Evolutionary conservation across 2,329 filamentous ascomycete genomes (phyloP).

Genomic region (Alternaria angustiovoidea): DNA sequence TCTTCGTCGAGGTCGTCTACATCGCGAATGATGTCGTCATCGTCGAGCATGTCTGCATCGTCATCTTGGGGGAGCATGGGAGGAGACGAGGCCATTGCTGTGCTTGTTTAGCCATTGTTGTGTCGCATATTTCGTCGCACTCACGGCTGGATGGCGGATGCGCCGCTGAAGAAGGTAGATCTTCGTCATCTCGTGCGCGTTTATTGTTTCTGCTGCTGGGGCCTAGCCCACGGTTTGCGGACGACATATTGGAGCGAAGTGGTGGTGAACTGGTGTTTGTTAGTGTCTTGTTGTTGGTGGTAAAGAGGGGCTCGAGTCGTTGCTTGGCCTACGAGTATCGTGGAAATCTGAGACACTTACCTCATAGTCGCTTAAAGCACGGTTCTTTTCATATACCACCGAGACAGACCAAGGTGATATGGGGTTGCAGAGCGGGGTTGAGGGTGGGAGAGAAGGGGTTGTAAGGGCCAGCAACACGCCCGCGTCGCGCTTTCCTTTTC

Average conservation of each 20-base stretch:
- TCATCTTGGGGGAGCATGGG: conserved; percentile 72
- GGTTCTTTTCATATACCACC: conserved; percentile 1
- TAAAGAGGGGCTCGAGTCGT: conserved; percentile 28
- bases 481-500: conserved; percentile 27
- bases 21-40: conserved; percentile 70
- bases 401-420: neutral
- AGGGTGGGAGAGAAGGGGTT: conserved; percentile 9
- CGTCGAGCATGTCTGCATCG: conserved; percentile 75
- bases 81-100: conserved; percentile 67
- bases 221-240: conserved; percentile 77
- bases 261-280: conserved; percentile 72
- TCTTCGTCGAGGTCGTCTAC: conserved; percentile 74
- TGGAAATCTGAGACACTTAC: conserved; percentile 17
- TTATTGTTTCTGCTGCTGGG: conserved; percentile 68
- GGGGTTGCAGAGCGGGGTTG: conserved; percentile 13
- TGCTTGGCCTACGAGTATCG: conserved; percentile 12
- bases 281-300: conserved; percentile 23
- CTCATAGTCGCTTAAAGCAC: conserved; percentile 30
- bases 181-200: conserved; percentile 72
- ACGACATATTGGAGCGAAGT: conserved; percentile 78
- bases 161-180: conserved; percentile 63
- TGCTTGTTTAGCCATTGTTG: conserved; percentile 33
- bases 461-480: conserved; percentile 14
- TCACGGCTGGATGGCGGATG: conserved; percentile 70
- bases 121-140: conserved; percentile 43